A percentile compares a stretch with the other conserved stretches of the same genome.
Evolutionary conservation across 2,329 filamentous ascomycete genomes (phyloP).

Genomic region (Diaporthe citri): DNA sequence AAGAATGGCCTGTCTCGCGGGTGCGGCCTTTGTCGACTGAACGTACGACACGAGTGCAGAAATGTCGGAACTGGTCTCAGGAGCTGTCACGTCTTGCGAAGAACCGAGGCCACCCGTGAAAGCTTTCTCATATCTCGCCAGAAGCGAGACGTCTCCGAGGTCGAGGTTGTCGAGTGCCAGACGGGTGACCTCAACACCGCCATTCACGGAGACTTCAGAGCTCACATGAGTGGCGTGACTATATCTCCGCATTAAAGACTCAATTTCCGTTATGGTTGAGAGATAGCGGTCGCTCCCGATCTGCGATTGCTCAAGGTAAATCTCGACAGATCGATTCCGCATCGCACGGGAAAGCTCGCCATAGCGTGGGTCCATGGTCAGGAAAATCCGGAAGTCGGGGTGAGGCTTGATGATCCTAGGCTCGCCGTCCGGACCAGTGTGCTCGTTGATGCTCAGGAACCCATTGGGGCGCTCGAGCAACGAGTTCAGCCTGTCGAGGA

Average conservation of each 20-base stretch:
- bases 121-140: constrained; percentile 31
- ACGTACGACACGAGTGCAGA: constrained; percentile 44
- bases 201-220: constrained; percentile 44
- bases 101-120: constrained; percentile 31
- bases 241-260: constrained; percentile 64
- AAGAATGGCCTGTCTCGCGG: constrained; percentile 51
- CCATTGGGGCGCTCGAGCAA: constrained; percentile 88
- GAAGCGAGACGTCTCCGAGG: constrained; percentile 55
- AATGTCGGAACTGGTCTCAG: constrained; percentile 32
- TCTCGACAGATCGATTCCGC: constrained; percentile 93
- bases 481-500: constrained; percentile 94
- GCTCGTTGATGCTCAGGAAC: constrained; percentile 90
- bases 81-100: constrained; percentile 9
- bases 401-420: constrained; percentile 86
- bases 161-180: constrained; percentile 63
- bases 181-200: constrained; percentile 50
- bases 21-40: constrained; percentile 47
- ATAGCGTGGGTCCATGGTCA: constrained; percentile 92
- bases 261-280: constrained; percentile 60
- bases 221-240: constrained; percentile 38
- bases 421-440: constrained; percentile 84
- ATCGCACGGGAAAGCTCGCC: constrained; percentile 96
- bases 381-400: constrained; percentile 88
- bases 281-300: constrained; percentile 50
- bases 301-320: constrained; percentile 74